Conservation (phyloP, 345 rosid genomes). For the Arabidopsis thaliana region TAIR10.1 NC_003075.7:704501-705000, state of each 20-base stretch:
- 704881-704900: conserved; percentile 84
- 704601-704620: conserved; percentile 59
- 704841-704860: conserved; percentile 45
- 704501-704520: conserved; percentile 6
- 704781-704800: conserved; percentile 47
- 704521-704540: not conserved
- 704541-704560: conserved; percentile 7
- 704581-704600: conserved; percentile 45
- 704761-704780: conserved; percentile 45
- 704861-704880: conserved; percentile 95
- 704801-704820: not conserved
- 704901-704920: conserved; percentile 90
- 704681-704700: conserved; percentile 91
- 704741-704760: conserved; percentile 41
- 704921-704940: conserved; percentile 72
- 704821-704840: conserved; percentile 2
- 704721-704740: conserved; percentile 64
- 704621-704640: conserved; percentile 72
- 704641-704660: conserved; percentile 69
- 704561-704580: conserved; percentile 26
- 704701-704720: conserved; percentile 66
- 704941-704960: conserved; percentile 66
- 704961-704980: conserved; percentile 89
- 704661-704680: conserved; percentile 76
- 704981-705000: conserved; percentile 87